Percentiles rank a stretch among this genome's conserved stretches.
Evolutionary conservation across 2,329 filamentous ascomycete species (phyloP).

Genomic region (Raffaelea arxii): DNA sequence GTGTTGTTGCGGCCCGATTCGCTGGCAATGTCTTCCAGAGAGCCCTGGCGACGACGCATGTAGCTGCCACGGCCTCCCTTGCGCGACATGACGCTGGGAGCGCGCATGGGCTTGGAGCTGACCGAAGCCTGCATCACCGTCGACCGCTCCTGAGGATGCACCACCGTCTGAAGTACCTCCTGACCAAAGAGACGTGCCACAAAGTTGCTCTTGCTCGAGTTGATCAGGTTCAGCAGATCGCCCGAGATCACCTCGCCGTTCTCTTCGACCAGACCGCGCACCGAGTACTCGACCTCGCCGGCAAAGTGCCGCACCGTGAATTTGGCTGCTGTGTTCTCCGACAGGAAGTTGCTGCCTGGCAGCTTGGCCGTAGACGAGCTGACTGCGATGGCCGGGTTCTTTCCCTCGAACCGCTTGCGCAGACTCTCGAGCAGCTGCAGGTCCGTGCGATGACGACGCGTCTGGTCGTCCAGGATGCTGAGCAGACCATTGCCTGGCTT

Average conservation of each 20-base stretch:
- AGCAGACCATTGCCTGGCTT: slow-evolving; percentile 89
- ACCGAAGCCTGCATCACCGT: slow-evolving; percentile 95
- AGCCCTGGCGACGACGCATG: slow-evolving; percentile 20
- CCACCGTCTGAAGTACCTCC: slow-evolving; percentile 81
- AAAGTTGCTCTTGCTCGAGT: slow-evolving; percentile 79
- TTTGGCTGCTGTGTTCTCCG: slow-evolving; percentile 66
- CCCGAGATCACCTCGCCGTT: slow-evolving; percentile 95
- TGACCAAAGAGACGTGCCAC: slow-evolving; percentile 90
- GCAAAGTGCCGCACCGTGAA: slow-evolving; percentile 96
- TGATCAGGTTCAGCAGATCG: slow-evolving; percentile 90
- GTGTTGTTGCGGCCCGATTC: slow-evolving; percentile 21
- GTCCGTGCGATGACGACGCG: slow-evolving; percentile 77
- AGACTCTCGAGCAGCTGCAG: slow-evolving; percentile 84
- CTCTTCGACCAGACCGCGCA: slow-evolving; percentile 81
- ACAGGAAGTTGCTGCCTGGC: slow-evolving; percentile 82
- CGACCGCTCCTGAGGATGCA: slow-evolving; percentile 83
- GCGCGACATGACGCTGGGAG: slow-evolving; percentile 83
- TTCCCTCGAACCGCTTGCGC: slow-evolving; percentile 86
- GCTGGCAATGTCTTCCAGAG: slow-evolving; percentile 33
- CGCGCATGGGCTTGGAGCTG: slow-evolving; percentile 86
- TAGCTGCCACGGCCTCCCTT: slow-evolving; percentile 35
- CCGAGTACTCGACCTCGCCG: slow-evolving; percentile 89
- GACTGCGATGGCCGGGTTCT: slow-evolving; percentile 82
- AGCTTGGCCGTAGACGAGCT: slow-evolving; percentile 64
- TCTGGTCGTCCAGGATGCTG: slow-evolving; percentile 93